Evolutionary conservation across 768 basidiomycete species (phyloP).

Genomic region (Hypholoma sublateritium): DNA sequence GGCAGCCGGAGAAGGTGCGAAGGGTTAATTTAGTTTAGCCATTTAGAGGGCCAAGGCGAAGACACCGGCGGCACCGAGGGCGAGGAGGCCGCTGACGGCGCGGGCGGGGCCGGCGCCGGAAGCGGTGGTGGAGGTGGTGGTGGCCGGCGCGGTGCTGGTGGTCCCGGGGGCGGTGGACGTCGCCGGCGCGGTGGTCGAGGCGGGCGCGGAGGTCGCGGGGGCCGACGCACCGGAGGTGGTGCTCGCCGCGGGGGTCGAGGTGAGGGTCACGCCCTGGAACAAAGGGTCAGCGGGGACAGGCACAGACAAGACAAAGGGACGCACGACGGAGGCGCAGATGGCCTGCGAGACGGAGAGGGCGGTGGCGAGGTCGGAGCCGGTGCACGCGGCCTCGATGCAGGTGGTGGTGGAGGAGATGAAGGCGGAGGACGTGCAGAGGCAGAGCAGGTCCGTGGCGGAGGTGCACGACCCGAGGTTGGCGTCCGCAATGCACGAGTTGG

Average conservation of each 20-base stretch:
- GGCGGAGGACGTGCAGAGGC: constrained; percentile 50
- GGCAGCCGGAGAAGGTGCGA: neutral
- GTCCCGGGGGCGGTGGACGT: neutral
- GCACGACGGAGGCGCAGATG: constrained; percentile 50
- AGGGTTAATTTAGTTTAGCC: too few relatives aligned
- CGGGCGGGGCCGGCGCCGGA: constrained; percentile 9
- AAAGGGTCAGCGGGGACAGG: neutral
- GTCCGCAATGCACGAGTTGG: constrained; percentile 42
- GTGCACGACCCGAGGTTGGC: constrained; percentile 47
- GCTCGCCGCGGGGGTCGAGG: constrained; percentile 8
- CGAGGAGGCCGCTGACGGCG: constrained; percentile 11
- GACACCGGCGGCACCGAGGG: constrained; percentile 20
- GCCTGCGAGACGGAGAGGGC: constrained; percentile 41
- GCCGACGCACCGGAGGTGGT: neutral
- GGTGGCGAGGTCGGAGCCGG: constrained; percentile 39
- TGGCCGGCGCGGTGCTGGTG: constrained; percentile 13
- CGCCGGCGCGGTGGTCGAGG: neutral
- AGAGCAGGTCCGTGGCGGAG: constrained; percentile 44
- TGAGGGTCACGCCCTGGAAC: constrained; percentile 54
- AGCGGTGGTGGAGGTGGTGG: constrained; percentile 14
- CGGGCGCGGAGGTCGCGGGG: constrained; percentile 31
- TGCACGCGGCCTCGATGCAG: constrained; percentile 52
- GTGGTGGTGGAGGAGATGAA: constrained; percentile 47
- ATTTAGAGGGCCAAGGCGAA: constrained; percentile 45
- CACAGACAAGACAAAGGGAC: constrained; percentile 19